These are phyloP conservation scores for Ailanthus altissimus DNA, from an alignment of 345 rosid species.

Conservation along the genomic window DNA sequence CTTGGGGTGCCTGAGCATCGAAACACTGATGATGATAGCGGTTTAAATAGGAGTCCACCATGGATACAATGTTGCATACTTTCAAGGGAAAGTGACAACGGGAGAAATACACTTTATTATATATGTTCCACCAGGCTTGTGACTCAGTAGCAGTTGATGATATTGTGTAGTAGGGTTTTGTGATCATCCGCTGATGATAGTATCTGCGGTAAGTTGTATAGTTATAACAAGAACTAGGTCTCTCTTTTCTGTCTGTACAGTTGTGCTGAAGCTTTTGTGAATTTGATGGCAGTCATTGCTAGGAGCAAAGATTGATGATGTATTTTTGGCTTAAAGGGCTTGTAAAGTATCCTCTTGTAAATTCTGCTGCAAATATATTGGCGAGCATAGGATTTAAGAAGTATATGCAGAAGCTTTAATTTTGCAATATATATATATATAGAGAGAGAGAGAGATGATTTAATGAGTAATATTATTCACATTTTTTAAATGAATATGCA, in stretches of 20 bases:
- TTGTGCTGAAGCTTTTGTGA: not conserved
- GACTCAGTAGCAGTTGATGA: not conserved
- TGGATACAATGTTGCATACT: constrained; percentile 12
- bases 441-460: too few species aligned
- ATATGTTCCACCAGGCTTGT: not conserved
- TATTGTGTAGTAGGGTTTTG: not conserved
- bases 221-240: not conserved
- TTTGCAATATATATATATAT: too few species aligned
- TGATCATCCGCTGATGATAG: not conserved
- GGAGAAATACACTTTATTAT: not conserved
- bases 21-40: not conserved
- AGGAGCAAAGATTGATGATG: too few species aligned
- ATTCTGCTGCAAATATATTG: too few species aligned
- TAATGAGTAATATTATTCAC: too few species aligned
- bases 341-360: too few species aligned
- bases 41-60: constrained; percentile 4
- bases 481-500: too few species aligned
- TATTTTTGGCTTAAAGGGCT: too few species aligned
- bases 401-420: not conserved
- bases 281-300: not conserved
- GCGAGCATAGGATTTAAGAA: not conserved
- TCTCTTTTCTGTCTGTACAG: not conserved
- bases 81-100: not conserved
- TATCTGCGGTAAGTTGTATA: not conserved
- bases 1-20: constrained; percentile 20